Conservation (phyloP, 495 filamentous ascomycete species). For the Viridothelium virens region DNA sequence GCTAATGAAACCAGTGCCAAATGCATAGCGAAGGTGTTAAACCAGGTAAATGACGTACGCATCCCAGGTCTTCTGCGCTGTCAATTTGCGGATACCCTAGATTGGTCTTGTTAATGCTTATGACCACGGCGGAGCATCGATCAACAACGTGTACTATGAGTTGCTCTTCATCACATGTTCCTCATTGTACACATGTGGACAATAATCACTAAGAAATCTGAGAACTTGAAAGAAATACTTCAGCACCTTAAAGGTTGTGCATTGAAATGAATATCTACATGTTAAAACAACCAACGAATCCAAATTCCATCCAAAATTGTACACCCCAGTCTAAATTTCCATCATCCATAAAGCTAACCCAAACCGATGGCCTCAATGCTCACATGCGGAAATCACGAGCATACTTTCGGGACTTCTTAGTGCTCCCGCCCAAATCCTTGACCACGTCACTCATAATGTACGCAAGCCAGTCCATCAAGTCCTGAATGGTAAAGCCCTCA, state of each 20-base stretch:
- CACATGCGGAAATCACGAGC: neutral
- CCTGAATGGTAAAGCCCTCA: neutral
- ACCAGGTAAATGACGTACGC: neutral
- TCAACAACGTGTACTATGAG: no score
- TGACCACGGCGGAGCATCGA: no score
- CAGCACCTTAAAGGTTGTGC: neutral
- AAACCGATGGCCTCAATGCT: neutral
- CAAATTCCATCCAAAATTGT: neutral
- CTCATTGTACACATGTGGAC: no score
- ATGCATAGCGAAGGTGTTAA: neutral
- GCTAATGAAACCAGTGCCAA: neutral
- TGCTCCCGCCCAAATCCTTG: neutral
- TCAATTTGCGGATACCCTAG: no score
- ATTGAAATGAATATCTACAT: constrained; percentile 6
- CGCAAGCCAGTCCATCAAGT: neutral
- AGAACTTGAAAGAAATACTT: neutral
- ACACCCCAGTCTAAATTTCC: neutral
- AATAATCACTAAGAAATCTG: neutral
- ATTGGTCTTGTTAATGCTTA: no score
- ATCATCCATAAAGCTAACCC: neutral
- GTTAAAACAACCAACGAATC: neutral
- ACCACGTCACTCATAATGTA: neutral
- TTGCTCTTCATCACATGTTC: no score
- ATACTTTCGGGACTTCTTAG: neutral
- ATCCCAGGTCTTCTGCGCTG: no score